phyloP scores from a whole-genome alignment of 768 basidiomycete species.

The Collybia mongolica region DNA sequence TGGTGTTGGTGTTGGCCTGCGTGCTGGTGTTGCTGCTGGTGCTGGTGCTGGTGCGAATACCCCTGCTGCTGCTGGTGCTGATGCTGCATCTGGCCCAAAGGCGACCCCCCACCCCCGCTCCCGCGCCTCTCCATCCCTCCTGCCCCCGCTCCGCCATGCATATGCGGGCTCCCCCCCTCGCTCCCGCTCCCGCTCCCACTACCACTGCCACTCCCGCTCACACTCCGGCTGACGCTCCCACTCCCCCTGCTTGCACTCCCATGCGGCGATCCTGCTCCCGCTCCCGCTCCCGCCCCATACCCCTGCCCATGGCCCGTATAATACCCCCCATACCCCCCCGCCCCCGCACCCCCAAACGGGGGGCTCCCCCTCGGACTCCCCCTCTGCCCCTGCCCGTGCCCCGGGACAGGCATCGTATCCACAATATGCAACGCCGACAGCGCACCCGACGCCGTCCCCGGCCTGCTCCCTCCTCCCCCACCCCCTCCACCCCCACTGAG shows the following conservation, averaged over 20 bases:
- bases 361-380: neutral
- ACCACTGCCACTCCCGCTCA: neutral
- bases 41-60: slow-evolving; percentile 2
- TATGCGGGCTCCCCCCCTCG: too few species aligned
- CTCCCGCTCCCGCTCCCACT: neutral
- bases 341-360: too few species aligned
- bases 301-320: neutral
- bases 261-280: neutral
- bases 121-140: too few species aligned
- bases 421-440: neutral
- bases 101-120: too few species aligned
- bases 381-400: neutral
- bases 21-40: neutral
- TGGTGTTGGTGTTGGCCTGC: too few species aligned
- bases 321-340: neutral
- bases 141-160: too few species aligned
- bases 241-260: neutral
- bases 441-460: slow-evolving; percentile 5
- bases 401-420: neutral
- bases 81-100: neutral
- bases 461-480: slow-evolving; percentile 6
- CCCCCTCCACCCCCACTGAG: slow-evolving; percentile 10
- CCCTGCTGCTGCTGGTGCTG: neutral
- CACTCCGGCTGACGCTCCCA: neutral
- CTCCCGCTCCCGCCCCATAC: neutral